phyloP scores from a whole-genome alignment of 1,139 yeast species.

The Debaryomycetaceae sp. region DNA sequence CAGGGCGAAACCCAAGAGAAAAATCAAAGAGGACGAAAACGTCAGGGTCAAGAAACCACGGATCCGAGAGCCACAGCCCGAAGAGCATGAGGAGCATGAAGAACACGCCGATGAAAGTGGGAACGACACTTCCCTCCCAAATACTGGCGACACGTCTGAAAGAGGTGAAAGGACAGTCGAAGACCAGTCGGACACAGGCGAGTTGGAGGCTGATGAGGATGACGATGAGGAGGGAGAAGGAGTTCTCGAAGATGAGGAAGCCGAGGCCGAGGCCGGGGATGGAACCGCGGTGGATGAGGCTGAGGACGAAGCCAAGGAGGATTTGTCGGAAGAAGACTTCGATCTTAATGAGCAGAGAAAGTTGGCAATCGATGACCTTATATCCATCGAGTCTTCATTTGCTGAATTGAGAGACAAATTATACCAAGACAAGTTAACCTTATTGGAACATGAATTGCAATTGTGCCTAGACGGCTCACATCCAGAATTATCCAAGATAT shows the following conservation, averaged over 20 bases:
- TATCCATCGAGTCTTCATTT: slow-evolving; percentile 78
- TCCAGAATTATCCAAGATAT: slow-evolving; percentile 70
- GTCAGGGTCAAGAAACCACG: neutral
- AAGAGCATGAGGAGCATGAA: slow-evolving; percentile 10
- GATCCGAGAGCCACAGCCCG: slow-evolving; percentile 4
- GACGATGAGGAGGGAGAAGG: slow-evolving; percentile 12
- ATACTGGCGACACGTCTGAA: slow-evolving; percentile 6
- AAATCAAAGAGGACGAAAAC: neutral
- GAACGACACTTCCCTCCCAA: neutral
- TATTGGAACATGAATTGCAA: slow-evolving; percentile 77
- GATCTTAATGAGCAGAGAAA: slow-evolving; percentile 51
- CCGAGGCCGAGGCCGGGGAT: slow-evolving; percentile 14
- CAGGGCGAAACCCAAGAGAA: slow-evolving; percentile 1
- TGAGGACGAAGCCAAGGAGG: slow-evolving; percentile 23
- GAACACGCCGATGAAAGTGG: slow-evolving; percentile 8
- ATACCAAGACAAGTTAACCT: slow-evolving; percentile 68
- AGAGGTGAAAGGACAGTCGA: slow-evolving; percentile 10
- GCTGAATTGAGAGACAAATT: slow-evolving; percentile 79
- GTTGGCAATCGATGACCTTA: slow-evolving; percentile 65
- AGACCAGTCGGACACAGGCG: slow-evolving; percentile 7
- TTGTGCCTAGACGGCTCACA: slow-evolving; percentile 89
- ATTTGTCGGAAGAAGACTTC: slow-evolving; percentile 24
- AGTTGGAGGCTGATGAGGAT: slow-evolving; percentile 8
- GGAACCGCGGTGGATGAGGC: slow-evolving; percentile 20
- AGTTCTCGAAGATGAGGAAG: slow-evolving; percentile 13